phyloP scores from a whole-genome alignment of 495 filamentous ascomycete genomes.

The Penicillium waksmanii region DNA sequence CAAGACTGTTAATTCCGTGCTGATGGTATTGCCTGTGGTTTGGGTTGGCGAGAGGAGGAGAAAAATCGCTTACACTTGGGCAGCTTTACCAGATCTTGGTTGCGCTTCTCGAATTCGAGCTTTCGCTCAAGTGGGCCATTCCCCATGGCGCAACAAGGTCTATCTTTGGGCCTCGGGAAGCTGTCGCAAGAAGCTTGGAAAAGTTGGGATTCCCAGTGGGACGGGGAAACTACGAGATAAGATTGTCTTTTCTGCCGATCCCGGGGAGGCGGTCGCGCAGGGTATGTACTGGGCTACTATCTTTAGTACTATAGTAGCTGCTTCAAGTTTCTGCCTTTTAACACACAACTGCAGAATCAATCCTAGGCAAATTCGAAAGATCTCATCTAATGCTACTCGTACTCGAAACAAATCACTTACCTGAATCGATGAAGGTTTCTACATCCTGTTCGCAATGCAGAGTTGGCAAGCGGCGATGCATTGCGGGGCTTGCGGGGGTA shows the following conservation, averaged over 20 bases:
- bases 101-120: constrained; percentile 48
- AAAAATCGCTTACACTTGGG: constrained; percentile 36
- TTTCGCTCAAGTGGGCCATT: constrained; percentile 33
- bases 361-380: too few relatives aligned
- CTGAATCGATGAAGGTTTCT: constrained; percentile 11
- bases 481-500: neutral
- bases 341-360: too few relatives aligned
- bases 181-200: neutral
- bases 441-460: constrained; percentile 16
- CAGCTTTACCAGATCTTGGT: constrained; percentile 41
- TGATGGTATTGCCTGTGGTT: neutral
- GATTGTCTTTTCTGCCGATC: constrained; percentile 28
- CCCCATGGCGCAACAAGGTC: constrained; percentile 24
- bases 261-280: constrained; percentile 1
- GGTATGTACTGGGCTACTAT: neutral
- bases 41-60: neutral
- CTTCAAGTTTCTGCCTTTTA: too few relatives aligned
- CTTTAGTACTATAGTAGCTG: neutral
- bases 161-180: constrained; percentile 1
- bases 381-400: too few relatives aligned
- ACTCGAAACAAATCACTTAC: neutral
- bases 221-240: neutral
- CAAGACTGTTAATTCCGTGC: constrained; percentile 11
- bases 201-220: constrained; percentile 15
- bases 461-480: constrained; percentile 13